Evolutionary conservation across 208 protist genomes (phyloP), one percentile per base, ranked within the genome.

Genomic region (Angomonas ambiguus): DNA sequence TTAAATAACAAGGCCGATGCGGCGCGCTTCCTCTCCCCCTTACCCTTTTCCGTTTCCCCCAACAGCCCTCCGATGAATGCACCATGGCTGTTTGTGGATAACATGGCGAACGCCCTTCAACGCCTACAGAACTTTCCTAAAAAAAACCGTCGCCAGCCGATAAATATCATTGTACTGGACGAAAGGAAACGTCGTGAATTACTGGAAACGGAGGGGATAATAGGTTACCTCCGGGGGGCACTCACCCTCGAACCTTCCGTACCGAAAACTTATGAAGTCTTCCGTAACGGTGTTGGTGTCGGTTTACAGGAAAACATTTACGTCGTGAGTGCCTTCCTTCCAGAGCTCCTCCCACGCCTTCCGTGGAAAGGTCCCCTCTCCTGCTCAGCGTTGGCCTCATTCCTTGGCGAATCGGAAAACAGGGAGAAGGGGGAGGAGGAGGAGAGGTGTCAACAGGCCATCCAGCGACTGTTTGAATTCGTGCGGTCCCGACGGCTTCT

Each of bases 321-420:
- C 16, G 16, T 53, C 18, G 20, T 53, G 45, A 20, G 24, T 24
- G 20, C 16, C 45, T 53, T 53, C 24, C 18, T 53, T 13, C 8
- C 13, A 5, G 45, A 53, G 16, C 24, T 53, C 4, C 24, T 53
- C 20, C 45, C 45, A n/a, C 3, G 45, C 4, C 45, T 53, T 27
- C 45, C 45, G 45, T 53, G 45, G 45, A 53, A 53, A 24, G 45
- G 45, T 53, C 45, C 45, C 18, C 20, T 53, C 18, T 53, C 45
- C 8, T 8, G 13, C 18, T 53, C 45, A 27, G 45, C 24, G 10
- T 8, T 53, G 35, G 35, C 35, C 5, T 41, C 35, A 5, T 41
- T 41, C 35, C 35, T 41, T 41, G 13, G 35, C 35, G 35, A 41
- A 41, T n/a, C n/a, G n/a, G n/a, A n/a, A n/a, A n/a, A n/a, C n/a